A percentile compares a stretch with the other conserved stretches of the same genome.
These are phyloP conservation scores for Aspergillus ochraceoroseus DNA, from an alignment of 2,329 filamentous ascomycete species.

Conservation along the genomic window DNA sequence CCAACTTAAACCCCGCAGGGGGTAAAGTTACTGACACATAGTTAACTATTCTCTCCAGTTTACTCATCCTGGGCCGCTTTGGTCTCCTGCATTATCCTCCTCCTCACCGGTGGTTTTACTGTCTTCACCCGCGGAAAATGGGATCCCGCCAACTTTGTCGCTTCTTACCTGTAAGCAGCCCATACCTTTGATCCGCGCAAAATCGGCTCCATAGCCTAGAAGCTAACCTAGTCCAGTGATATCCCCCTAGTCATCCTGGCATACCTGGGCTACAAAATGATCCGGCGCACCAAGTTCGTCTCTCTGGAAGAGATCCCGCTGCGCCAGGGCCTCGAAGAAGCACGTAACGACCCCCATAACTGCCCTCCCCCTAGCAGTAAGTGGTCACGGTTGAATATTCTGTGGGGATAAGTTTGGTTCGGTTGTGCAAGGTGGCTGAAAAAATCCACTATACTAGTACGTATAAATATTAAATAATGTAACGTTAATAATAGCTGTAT, in stretches of 20 bases:
- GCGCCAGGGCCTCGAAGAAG: constrained; percentile 49
- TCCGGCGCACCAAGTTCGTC: constrained; percentile 57
- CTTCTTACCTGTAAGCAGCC: constrained; percentile 57
- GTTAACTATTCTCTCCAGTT: constrained; percentile 35
- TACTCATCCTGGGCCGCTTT: constrained; percentile 60
- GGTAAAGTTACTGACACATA: neutral
- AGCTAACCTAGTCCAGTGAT: constrained; percentile 42
- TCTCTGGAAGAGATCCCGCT: constrained; percentile 52
- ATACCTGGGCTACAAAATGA: constrained; percentile 61
- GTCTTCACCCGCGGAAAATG: constrained; percentile 59
- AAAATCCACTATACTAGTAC: no score
- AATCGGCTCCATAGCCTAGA: no score
- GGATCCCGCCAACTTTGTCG: constrained; percentile 55
- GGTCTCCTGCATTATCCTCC: constrained; percentile 56
- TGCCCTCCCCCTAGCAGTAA: constrained; percentile 25
- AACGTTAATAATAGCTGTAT: no score
- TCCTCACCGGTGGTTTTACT: constrained; percentile 65
- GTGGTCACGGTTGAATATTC: constrained; percentile 32
- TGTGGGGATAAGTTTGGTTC: constrained; percentile 30
- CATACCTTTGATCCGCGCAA: no score
- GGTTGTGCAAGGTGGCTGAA: no score
- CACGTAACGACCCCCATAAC: constrained; percentile 35
- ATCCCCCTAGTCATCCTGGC: constrained; percentile 56
- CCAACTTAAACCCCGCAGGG: no score
- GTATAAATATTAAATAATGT: no score